Conservation (phyloP, 208 protist genomes). For the Herpetomonas samuelpessoai region DNA sequence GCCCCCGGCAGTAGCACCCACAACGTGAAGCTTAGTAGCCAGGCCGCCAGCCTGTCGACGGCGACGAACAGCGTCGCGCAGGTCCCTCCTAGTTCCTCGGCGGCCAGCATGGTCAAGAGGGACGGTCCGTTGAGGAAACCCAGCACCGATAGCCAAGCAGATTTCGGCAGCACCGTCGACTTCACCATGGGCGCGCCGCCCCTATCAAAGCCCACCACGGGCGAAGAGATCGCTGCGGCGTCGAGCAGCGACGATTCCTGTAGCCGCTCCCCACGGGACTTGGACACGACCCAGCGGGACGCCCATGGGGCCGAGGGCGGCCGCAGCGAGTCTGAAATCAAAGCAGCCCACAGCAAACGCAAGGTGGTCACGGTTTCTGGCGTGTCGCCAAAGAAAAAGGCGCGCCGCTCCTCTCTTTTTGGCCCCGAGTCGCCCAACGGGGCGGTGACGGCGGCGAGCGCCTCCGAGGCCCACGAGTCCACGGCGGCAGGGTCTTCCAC, state of each 20-base stretch:
- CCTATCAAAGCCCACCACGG: background rate
- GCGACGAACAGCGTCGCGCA: background rate
- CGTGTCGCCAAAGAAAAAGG: conserved; percentile 2
- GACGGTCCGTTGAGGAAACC: background rate
- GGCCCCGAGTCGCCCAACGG: background rate
- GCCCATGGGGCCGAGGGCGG: background rate
- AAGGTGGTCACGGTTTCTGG: conserved; percentile 12
- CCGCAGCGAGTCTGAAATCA: too few species aligned
- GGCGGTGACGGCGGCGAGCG: background rate
- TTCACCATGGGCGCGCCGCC: background rate
- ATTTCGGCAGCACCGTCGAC: background rate
- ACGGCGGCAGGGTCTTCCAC: too few species aligned
- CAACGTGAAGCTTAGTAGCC: background rate
- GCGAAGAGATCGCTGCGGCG: too few species aligned
- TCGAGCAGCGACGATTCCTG: background rate
- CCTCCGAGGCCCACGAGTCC: background rate
- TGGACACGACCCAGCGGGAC: background rate
- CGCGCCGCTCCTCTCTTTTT: background rate
- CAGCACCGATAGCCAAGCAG: background rate
- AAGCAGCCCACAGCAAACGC: conserved; percentile 1
- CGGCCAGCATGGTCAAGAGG: background rate
- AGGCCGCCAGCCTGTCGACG: too few species aligned
- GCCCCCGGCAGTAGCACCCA: background rate
- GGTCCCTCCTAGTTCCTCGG: background rate
- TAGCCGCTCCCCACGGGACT: background rate